Evolutionary conservation across 306 rosid species (phyloP).

Genomic region (Lathyrus tuberosus): DNA sequence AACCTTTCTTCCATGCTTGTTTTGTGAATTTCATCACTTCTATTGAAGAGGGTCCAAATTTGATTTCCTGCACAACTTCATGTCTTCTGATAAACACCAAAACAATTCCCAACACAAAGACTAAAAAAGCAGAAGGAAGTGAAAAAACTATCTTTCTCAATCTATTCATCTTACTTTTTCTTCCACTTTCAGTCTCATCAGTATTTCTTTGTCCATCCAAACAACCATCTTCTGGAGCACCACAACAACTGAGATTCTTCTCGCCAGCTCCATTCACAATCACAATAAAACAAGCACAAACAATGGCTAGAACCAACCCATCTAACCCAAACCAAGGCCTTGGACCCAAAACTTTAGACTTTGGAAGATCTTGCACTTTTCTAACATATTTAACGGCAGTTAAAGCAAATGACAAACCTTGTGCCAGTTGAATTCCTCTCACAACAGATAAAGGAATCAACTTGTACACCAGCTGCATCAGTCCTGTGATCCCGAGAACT

Average conservation of each 20-base stretch:
- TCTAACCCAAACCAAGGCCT: conserved; percentile 44
- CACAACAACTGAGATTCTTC: conserved; percentile 27
- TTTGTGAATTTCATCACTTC: conserved; percentile 34
- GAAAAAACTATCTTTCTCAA: conserved; percentile 38
- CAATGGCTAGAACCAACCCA: conserved; percentile 39
- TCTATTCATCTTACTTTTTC: conserved; percentile 8
- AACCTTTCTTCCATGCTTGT: conserved; percentile 40
- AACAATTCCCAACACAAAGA: conserved; percentile 39
- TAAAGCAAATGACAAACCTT: conserved; percentile 41
- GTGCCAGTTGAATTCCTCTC: conserved; percentile 47
- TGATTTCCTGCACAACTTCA: conserved; percentile 33
- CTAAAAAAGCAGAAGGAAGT: conserved; percentile 43
- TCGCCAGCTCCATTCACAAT: conserved; percentile 43
- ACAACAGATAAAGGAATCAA: conserved; percentile 37
- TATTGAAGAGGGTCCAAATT: conserved; percentile 40
- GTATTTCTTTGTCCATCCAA: conserved; percentile 3
- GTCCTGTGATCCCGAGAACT: conserved; percentile 36
- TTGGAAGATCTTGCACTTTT: conserved; percentile 36
- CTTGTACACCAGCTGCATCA: conserved; percentile 38
- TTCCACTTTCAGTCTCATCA: not conserved
- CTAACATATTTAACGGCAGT: conserved; percentile 39
- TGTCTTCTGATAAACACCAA: conserved; percentile 36
- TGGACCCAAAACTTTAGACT: conserved; percentile 32
- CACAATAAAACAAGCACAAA: conserved; percentile 39
- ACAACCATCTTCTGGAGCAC: not conserved